Base-by-base conservation (phyloP, 495 filamentous ascomycete genomes). In the Parmelia sp. region DNA sequence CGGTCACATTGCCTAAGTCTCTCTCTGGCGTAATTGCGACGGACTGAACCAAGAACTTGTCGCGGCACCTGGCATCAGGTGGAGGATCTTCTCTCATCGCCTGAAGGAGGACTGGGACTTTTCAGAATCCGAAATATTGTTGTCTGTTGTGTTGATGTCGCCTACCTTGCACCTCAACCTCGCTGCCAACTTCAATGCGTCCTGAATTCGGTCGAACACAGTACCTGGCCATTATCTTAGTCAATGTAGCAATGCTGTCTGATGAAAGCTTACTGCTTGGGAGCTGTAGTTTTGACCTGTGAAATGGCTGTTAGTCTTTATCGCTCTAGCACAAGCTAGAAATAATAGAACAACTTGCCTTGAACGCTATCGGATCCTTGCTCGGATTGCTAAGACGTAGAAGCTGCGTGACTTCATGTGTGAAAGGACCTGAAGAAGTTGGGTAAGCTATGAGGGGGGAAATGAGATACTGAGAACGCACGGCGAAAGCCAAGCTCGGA, bases 1-100 rank as follows among this genome's bases (percentile, higher is more conserved):
- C 80, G 47, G 83, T 78, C n/a, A 93, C 83, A 71, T 85, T 93
- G 39, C 80, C 80, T 67, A 87, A 88, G 70, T 97, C 91, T 77
- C 88, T 88, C 66, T 96, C 92, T 64, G 83, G 82, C 7, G 88
- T 87, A 68, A 98, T 90, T 40, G 84, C 78, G 64, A 96, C 90
- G 25, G 93, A 95, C 77, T 98, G 94, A 42, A 98, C 95, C 57
- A 98, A 84, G 75, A 98, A 98, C 79, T 98, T 98, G 79, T 98
- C 94, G 73, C 90, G 87, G 80, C 93, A 97, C 71, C 90, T 90
- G 45, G 87, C 88, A 71, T 96, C 92, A 39, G 75, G 63, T 4
- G 94, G 84, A 33, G 93, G 94, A 71, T 97, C 91, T 71, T 92
- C 86, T 78, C 96, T 96, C 95, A 97, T 96, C 27, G 92, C 91